phyloP scores from a whole-genome alignment of 1,284 basidiomycete species.

The Mycosarcoma mackinlayi region DNA sequence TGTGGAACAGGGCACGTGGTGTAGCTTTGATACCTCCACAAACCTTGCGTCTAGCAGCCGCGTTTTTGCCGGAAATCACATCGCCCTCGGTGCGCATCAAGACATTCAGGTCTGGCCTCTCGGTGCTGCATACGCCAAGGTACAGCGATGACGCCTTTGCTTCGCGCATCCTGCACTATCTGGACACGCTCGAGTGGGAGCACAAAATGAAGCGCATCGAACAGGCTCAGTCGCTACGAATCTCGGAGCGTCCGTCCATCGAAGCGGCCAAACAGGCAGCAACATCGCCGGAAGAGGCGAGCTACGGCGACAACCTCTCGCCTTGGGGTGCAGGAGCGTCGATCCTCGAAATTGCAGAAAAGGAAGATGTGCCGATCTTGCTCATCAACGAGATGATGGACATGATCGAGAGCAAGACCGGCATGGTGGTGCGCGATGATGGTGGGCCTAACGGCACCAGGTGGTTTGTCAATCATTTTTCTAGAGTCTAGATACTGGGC shows the following conservation, averaged over 20 bases:
- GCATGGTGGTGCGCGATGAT: conserved; percentile 60
- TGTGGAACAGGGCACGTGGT: conserved; percentile 95
- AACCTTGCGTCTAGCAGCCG: conserved; percentile 80
- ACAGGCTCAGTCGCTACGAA: conserved; percentile 31
- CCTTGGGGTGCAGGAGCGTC: conserved; percentile 47
- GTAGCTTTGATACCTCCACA: conserved; percentile 86
- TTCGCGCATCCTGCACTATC: conserved; percentile 45
- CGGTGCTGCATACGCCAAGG: conserved; percentile 84
- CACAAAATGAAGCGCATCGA: conserved; percentile 44
- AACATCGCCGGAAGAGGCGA: conserved; percentile 20
- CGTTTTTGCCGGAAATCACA: conserved; percentile 77
- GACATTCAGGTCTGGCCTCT: conserved; percentile 78
- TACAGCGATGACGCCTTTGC: conserved; percentile 56
- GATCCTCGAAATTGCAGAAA: conserved; percentile 54
- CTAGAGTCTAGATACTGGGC: conserved; percentile 15
- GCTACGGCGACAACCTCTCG: conserved; percentile 38
- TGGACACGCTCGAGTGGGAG: conserved; percentile 46
- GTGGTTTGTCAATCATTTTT: conserved; percentile 60
- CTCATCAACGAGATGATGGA: conserved; percentile 61
- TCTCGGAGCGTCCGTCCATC: conserved; percentile 13
- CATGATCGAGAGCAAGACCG: conserved; percentile 46
- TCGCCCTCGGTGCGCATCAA: conserved; percentile 77
- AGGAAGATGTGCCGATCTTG: conserved; percentile 52
- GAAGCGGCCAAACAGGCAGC: neutral
- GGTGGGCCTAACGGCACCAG: conserved; percentile 48